Conservation (phyloP, 2,329 filamentous ascomycete species). For the Neonectria ditissima region DNA sequence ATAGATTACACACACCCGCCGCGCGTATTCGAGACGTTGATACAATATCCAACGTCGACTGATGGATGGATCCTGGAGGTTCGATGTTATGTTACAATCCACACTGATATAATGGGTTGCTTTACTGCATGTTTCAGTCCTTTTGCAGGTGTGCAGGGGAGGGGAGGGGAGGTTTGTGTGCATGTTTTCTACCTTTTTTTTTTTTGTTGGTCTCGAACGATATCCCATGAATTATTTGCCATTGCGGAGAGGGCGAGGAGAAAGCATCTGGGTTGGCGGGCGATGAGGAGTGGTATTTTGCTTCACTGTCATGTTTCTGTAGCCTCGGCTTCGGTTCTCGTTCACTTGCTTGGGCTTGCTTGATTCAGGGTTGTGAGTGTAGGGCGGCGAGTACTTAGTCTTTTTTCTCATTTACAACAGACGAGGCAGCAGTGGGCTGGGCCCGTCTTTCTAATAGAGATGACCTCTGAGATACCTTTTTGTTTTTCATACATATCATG, state of each 20-base stretch:
- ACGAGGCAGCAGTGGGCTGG: conserved; percentile 18
- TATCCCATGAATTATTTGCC: conserved; percentile 25
- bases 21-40: conserved; percentile 18
- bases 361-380: not conserved
- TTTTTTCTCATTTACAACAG: not conserved
- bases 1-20: conserved; percentile 27
- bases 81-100: conserved; percentile 10
- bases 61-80: conserved; percentile 14
- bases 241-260: not conserved
- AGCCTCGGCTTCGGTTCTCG: conserved; percentile 12
- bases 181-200: conserved; percentile 11
- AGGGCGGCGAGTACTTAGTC: conserved; percentile 5
- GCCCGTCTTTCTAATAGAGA: conserved; percentile 17
- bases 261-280: conserved; percentile 11
- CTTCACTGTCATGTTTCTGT: conserved; percentile 6
- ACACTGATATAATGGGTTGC: conserved; percentile 10
- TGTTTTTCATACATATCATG: not conserved
- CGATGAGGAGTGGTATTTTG: conserved; percentile 6
- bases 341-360: conserved; percentile 5
- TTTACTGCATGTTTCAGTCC: not conserved
- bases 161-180: not conserved
- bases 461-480: conserved; percentile 16
- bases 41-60: conserved; percentile 6
- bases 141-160: conserved; percentile 7
- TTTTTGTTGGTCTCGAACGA: conserved; percentile 18